Evolutionary conservation across 1,284 basidiomycete species (phyloP).

Genomic region (Hemileia vastatrix): DNA sequence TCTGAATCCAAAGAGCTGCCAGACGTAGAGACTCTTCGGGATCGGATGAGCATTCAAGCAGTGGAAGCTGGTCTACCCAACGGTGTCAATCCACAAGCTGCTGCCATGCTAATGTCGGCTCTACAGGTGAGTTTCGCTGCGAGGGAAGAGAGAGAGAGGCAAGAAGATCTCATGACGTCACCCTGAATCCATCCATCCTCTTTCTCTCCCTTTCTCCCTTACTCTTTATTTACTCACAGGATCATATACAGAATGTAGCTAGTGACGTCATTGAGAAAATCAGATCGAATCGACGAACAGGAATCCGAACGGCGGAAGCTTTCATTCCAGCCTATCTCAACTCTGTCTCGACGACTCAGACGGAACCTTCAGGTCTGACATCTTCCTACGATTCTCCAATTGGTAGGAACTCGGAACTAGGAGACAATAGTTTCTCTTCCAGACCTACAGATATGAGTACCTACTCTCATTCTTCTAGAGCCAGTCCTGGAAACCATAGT

Average conservation of each 20-base stretch:
- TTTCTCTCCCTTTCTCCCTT: neutral
- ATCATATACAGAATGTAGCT: conserved; percentile 38
- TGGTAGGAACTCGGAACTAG: neutral
- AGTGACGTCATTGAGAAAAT: conserved; percentile 36
- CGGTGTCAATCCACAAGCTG: conserved; percentile 42
- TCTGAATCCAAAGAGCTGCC: conserved; percentile 44
- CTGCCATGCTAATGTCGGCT: conserved; percentile 40
- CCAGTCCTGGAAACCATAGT: conserved; percentile 22
- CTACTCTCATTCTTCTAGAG: conserved; percentile 23
- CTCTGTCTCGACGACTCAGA: neutral
- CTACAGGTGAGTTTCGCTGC: conserved; percentile 37
- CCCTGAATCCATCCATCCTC: neutral
- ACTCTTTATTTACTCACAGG: conserved; percentile 8
- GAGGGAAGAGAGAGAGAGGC: too few relatives aligned
- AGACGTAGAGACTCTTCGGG: conserved; percentile 42
- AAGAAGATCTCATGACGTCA: too few relatives aligned
- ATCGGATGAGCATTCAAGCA: conserved; percentile 45
- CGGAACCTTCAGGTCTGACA: neutral
- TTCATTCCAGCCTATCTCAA: neutral
- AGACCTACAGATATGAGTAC: conserved; percentile 13
- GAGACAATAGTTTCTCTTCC: neutral
- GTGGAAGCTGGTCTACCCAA: conserved; percentile 42
- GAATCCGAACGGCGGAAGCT: conserved; percentile 28
- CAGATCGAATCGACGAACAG: conserved; percentile 33
- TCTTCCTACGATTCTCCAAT: neutral